A percentile compares a stretch with the other conserved stretches of the same genome.
Evolutionary conservation across 2,329 filamentous ascomycete species (phyloP).

Genomic region (Byssoonygena ceratinophila): DNA sequence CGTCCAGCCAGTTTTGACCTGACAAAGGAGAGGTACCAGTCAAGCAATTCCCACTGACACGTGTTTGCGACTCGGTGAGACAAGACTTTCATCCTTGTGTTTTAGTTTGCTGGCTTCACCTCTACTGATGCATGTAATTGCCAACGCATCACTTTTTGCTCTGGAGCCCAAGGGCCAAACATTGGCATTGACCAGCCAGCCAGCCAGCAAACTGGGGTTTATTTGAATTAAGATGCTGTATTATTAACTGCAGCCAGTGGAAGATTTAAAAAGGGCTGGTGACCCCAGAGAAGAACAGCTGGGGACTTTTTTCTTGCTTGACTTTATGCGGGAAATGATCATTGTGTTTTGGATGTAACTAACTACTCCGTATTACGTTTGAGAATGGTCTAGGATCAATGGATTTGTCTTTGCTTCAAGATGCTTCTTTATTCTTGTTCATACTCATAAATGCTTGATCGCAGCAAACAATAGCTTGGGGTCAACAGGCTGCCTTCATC

Average conservation of each 20-base stretch:
- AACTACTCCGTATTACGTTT: too few relatives aligned
- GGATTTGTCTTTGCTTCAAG: not conserved
- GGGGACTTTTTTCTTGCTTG: not conserved
- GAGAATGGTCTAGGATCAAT: too few relatives aligned
- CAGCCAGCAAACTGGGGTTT: not conserved
- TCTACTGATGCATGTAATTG: slow-evolving; percentile 14
- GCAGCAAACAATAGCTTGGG: not conserved
- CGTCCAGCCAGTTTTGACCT: too few relatives aligned
- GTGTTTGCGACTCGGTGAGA: slow-evolving; percentile 1
- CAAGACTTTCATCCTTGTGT: not conserved
- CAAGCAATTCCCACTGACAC: not conserved
- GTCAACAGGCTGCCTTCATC: too few relatives aligned
- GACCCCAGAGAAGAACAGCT: too few relatives aligned
- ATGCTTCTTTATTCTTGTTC: not conserved
- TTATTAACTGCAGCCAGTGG: not conserved
- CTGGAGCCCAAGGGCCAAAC: slow-evolving; percentile 14
- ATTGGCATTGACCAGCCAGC: not conserved
- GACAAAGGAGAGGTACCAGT: not conserved
- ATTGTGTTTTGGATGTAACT: too few relatives aligned
- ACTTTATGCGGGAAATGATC: too few relatives aligned
- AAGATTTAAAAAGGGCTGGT: not conserved
- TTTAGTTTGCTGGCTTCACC: not conserved
- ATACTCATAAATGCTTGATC: not conserved
- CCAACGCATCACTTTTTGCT: slow-evolving; percentile 20
- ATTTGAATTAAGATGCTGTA: not conserved